These are phyloP conservation scores for Leishmania major DNA, from an alignment of 208 protist species.

Conservation along the genomic window DNA sequence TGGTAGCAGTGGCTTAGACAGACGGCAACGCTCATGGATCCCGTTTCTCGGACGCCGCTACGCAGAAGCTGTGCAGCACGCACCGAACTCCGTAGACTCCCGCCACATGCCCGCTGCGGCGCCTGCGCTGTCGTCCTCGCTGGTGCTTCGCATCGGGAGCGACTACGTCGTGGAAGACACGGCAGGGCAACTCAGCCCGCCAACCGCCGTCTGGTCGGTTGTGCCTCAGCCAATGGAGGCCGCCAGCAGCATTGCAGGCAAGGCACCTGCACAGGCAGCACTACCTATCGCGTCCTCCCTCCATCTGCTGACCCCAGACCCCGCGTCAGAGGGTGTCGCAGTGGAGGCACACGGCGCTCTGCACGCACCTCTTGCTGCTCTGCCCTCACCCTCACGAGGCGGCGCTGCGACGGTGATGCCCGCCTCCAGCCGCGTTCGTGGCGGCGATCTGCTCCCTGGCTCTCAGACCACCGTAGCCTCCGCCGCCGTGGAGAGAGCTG, in stretches of 20 bases:
- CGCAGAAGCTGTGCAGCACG: not conserved
- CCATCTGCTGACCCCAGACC: not conserved
- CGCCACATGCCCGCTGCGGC: not conserved
- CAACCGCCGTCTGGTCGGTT: slow-evolving; percentile 5
- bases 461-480: not conserved
- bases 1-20: not conserved
- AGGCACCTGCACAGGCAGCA: not conserved
- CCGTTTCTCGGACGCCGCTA: not conserved
- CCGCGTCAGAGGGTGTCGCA: not conserved
- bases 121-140: not conserved
- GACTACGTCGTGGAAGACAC: not conserved
- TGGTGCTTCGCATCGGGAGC: not conserved
- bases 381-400: not conserved
- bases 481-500: no score
- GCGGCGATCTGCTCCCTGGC: not conserved
- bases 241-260: slow-evolving; percentile 4
- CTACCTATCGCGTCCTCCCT: not conserved
- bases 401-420: not conserved
- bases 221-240: slow-evolving; percentile 7
- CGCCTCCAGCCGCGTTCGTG: not conserved
- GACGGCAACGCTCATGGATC: not conserved
- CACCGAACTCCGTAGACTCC: not conserved
- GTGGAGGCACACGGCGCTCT: not conserved
- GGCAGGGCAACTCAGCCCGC: no score
- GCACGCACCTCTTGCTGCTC: not conserved